These are phyloP conservation scores for Bruguiera parviflora DNA, from an alignment of 345 rosid species.

Conservation along the genomic window DNA sequence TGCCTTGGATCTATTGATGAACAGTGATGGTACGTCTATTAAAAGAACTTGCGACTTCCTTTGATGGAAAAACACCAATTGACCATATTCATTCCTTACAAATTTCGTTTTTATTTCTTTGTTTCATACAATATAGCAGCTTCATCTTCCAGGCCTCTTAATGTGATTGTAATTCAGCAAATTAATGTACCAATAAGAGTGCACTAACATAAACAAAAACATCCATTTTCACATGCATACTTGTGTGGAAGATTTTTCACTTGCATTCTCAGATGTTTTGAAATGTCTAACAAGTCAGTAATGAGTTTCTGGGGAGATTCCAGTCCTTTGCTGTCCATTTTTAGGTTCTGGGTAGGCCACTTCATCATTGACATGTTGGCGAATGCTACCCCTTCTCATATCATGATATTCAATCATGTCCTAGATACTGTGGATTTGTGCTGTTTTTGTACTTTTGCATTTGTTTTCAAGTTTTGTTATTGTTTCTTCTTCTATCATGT, in stretches of 20 bases:
- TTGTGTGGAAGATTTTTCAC: neutral
- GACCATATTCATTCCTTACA: neutral
- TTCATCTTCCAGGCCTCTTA: neutral
- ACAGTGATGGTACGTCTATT: conserved; percentile 59
- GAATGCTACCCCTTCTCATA: neutral
- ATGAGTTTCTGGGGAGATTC: neutral
- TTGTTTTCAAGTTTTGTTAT: too few species aligned
- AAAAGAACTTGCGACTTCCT: neutral
- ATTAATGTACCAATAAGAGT: too few species aligned
- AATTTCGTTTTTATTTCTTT: neutral
- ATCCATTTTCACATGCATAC: too few species aligned
- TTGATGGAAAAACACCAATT: neutral
- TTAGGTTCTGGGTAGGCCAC: neutral
- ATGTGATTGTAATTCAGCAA: too few species aligned
- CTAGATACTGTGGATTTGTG: neutral
- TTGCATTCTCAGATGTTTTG: neutral
- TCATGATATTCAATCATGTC: neutral
- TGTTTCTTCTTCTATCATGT: too few species aligned
- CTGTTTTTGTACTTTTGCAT: too few species aligned
- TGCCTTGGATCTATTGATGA: conserved; percentile 88
- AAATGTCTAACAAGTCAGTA: neutral
- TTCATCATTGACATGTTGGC: neutral
- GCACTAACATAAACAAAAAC: too few species aligned
- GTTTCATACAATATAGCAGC: neutral
- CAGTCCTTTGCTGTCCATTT: neutral